Evolutionary conservation across 73 alveolate species (phyloP), one percentile per base, ranked within the genome.

Genomic region (Breviolum minutum): DNA sequence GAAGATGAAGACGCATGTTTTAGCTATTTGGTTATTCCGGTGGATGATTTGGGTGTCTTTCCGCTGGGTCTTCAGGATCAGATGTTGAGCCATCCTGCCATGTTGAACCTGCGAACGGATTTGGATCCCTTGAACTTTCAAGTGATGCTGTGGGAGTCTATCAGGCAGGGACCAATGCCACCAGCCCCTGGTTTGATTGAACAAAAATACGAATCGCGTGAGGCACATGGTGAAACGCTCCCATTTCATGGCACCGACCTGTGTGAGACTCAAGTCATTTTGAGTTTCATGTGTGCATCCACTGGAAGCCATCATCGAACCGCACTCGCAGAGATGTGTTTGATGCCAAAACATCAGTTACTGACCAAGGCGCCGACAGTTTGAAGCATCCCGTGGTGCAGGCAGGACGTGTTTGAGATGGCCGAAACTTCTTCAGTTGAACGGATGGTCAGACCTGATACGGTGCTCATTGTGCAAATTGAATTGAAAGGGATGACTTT

Each of bases 11-110:
- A 40, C 54, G 54, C 0, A 40, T 40, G 54, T 40, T 40, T 40
- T 40, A 3, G 54, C 54, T 2, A 40, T 40, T 40, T 40, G 54
- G 54, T 3, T 40, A 40, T 40, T 40, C 54, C 54, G 3, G 54
- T 40, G 54, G 54, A 40, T 22, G 24, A 17, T 68, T 68, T 68
- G 77, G 17, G 77, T 68, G 17, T 68, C n/a, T 68, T 4, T 68
- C 77, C 1, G 24, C 77, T 17, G 24, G 16, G 83, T 40, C 54
- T 9, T 24, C n/a, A 83, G 95, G 95, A 87, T 69, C 95, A 87
- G 66, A 74, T 87, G 84, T 61, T 87, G 24, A 87, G 95, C 95
- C 95, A 87, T 32, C 95, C 95, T 0, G 95, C 95, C 68, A 11
- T 87, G 66, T 64, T 87, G 83, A 87, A 87, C 24, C 95, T 87